Evolutionary conservation across 495 filamentous ascomycete species (phyloP).

Genomic region (Trichoderma orchidacearum): DNA sequence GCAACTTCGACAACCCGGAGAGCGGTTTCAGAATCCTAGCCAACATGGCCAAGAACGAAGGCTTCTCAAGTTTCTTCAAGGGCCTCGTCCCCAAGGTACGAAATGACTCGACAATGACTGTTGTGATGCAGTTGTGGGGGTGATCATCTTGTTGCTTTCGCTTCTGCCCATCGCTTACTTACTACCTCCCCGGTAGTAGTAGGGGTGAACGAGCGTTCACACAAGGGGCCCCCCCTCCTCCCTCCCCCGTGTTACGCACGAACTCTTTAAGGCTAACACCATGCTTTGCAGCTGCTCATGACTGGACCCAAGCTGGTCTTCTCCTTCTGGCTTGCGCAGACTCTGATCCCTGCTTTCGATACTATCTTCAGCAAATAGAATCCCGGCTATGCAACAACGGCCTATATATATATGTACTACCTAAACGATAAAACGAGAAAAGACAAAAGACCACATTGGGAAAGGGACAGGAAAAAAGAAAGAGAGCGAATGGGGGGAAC

Average conservation of each 20-base stretch:
- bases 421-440: not conserved
- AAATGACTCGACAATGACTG: not conserved
- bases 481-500: not conserved
- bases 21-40: constrained; percentile 75
- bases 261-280: constrained; percentile 3
- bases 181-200: not conserved
- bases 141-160: not conserved
- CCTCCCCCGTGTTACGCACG: not conserved
- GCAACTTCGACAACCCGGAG: constrained; percentile 96
- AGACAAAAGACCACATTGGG: not conserved
- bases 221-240: no score
- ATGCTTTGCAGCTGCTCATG: constrained; percentile 60
- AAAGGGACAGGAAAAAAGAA: not conserved
- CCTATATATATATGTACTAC: not conserved
- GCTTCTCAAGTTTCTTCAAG: constrained; percentile 85
- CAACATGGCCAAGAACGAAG: constrained; percentile 87
- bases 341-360: constrained; percentile 58
- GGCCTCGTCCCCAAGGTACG: constrained; percentile 75
- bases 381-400: not conserved
- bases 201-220: not conserved
- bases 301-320: constrained; percentile 97
- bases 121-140: no score
- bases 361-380: constrained; percentile 10
- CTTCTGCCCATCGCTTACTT: not conserved
- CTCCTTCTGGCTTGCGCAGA: constrained; percentile 98